A percentile compares a stretch with the other conserved stretches of the same genome.
Conservation (phyloP, 2,329 filamentous ascomycete species). For the Pseudogymnoascus sp. region DNA sequence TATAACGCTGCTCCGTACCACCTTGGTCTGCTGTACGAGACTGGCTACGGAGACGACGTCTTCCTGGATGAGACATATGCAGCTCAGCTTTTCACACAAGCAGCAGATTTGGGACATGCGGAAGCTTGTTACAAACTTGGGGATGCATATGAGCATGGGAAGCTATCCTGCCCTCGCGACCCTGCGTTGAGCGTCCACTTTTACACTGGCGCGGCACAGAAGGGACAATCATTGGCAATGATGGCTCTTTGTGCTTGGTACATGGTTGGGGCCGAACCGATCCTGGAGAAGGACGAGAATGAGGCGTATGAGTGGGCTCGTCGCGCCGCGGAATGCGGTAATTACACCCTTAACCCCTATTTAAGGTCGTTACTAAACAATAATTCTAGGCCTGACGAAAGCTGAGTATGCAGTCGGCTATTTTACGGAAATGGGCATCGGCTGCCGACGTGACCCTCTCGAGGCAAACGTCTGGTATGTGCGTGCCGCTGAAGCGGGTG, state of each 20-base stretch:
- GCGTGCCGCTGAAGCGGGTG: conserved; percentile 83
- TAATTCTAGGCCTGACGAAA: conserved; percentile 32
- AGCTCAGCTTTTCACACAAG: conserved; percentile 87
- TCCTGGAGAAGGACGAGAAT: conserved; percentile 88
- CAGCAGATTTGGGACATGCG: conserved; percentile 81
- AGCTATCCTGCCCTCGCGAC: conserved; percentile 78
- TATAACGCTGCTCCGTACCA: conserved; percentile 93
- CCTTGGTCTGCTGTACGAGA: conserved; percentile 79
- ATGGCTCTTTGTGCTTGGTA: conserved; percentile 99
- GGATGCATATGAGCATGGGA: conserved; percentile 94
- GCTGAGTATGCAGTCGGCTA: conserved; percentile 95
- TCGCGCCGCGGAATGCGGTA: conserved; percentile 77
- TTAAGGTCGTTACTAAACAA: conserved; percentile 11
- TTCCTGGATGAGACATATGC: conserved; percentile 88
- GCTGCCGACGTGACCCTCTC: conserved; percentile 85
- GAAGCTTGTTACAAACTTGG: conserved; percentile 83
- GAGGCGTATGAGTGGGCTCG: conserved; percentile 96
- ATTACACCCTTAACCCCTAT: conserved; percentile 27
- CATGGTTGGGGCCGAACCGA: conserved; percentile 84
- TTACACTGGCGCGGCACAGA: conserved; percentile 85
- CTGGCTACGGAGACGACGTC: conserved; percentile 87
- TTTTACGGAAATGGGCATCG: conserved; percentile 98
- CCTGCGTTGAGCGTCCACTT: conserved; percentile 93
- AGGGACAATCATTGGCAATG: conserved; percentile 79
- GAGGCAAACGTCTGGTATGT: conserved; percentile 99